These are phyloP conservation scores for Hymenoscyphus repandus DNA, from an alignment of 2,329 filamentous ascomycete species.

Conservation along the genomic window DNA sequence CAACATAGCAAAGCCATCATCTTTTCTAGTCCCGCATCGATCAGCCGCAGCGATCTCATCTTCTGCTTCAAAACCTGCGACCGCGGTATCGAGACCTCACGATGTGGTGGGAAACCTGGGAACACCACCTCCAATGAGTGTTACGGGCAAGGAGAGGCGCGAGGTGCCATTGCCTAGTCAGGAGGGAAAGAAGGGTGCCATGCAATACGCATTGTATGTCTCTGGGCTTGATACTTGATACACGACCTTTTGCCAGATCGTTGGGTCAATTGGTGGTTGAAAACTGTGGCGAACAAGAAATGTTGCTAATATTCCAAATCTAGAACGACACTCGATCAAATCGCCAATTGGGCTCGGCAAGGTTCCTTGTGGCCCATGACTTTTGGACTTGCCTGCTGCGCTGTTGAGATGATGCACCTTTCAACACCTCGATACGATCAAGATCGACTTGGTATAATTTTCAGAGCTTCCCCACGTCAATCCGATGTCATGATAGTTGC, in stretches of 20 bases:
- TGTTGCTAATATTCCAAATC: slow-evolving; percentile 5
- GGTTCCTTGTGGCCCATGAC: slow-evolving; percentile 85
- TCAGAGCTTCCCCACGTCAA: slow-evolving; percentile 81
- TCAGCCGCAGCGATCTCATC: slow-evolving; percentile 60
- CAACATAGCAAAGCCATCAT: slow-evolving; percentile 57
- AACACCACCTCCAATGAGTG: slow-evolving; percentile 46
- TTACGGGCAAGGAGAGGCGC: slow-evolving; percentile 46
- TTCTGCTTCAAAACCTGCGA: slow-evolving; percentile 59
- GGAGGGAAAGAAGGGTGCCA: slow-evolving; percentile 70
- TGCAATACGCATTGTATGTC: slow-evolving; percentile 83
- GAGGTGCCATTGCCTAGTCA: slow-evolving; percentile 76
- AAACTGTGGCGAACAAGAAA: background rate
- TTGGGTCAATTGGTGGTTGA: background rate
- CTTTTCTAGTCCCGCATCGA: slow-evolving; percentile 58
- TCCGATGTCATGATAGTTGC: slow-evolving; percentile 93
- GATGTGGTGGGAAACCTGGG: slow-evolving; percentile 49
- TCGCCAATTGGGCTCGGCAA: slow-evolving; percentile 81
- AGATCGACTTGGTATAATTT: slow-evolving; percentile 84
- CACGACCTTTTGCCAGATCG: background rate
- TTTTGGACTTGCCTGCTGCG: slow-evolving; percentile 84
- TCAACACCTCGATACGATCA: slow-evolving; percentile 87
- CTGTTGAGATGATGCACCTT: slow-evolving; percentile 88
- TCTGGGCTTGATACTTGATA: background rate
- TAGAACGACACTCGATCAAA: slow-evolving; percentile 72
- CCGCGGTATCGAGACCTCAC: slow-evolving; percentile 45